Evolutionary conservation across 805 yeast genomes (phyloP), one percentile per base, ranked within the genome.

Genomic region (Lipomyces spencermartinsiae): DNA sequence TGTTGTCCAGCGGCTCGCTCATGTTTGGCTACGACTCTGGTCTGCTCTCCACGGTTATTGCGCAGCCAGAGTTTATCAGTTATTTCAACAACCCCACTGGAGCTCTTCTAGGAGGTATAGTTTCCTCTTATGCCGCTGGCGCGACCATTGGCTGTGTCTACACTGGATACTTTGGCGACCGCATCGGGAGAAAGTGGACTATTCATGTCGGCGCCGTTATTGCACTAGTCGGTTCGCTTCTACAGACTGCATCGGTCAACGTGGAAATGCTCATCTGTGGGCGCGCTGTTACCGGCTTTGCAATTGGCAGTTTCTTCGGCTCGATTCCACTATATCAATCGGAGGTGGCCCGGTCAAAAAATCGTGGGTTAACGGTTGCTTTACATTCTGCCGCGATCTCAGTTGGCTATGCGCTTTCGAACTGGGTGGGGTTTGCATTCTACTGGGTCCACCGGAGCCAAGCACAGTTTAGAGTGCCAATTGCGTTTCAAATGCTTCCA

Each of bases 21-120:
- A 77, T 86, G 19, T 87, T 86, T 67, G 90, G 90, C 1, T 86
- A 85, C 72, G 89, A 85, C 70, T 88, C 89, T 76, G 93, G 93
- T 67, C 91, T 89, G 22, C 88, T 90, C 82, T 84, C 89, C 54
- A 91, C 93, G 0, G 84, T 89, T 37, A 77, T 89, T 53, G 87
- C 91, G 1, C 88, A 85, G 61, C 81, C 81, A 1, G 22, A 25
- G 25, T 64, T 62, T 51, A 64, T 31, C 31, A 31, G 14, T 5
- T 82, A 82, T 76, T 82, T 78, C 73, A 70, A 78, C 43, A 70
- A 82, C 61, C 84, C 85, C 9, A 71, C 78, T 9, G 84, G 84
- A 1, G 83, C 80, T 1, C 81, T 72, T 16, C 74, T 81, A 6
- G 84, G 85, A 19, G 80, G 83, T 37, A 82, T 82, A 84, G 81